phyloP scores from a whole-genome alignment of 164 flowering plant species.

The Pachysandra terminalis region DNA sequence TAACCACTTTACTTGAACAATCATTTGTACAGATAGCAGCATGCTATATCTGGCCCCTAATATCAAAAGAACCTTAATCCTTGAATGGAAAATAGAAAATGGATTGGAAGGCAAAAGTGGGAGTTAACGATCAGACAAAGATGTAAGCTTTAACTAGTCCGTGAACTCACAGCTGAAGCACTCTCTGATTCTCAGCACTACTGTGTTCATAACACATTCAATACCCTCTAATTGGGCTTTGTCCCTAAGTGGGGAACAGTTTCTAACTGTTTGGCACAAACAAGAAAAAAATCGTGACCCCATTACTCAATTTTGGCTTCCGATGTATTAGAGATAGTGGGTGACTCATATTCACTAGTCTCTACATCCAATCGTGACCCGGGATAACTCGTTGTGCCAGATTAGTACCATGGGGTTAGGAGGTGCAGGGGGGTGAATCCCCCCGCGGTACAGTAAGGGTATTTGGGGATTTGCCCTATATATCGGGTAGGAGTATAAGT shows the following conservation, averaged over 20 bases:
- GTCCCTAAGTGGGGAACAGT: neutral
- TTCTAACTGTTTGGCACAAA: neutral
- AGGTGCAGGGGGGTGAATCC: too few relatives aligned
- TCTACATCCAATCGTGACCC: too few relatives aligned
- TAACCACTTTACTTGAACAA: neutral
- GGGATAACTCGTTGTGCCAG: too few relatives aligned
- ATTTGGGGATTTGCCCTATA: too few relatives aligned
- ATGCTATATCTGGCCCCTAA: neutral
- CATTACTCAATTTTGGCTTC: neutral
- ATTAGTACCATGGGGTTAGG: too few relatives aligned
- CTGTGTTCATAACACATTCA: neutral
- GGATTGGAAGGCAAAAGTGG: neutral
- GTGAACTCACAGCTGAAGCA: neutral
- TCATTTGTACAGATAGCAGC: too few relatives aligned
- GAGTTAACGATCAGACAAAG: neutral
- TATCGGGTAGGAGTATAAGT: too few relatives aligned
- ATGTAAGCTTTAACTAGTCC: neutral
- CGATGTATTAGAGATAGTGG: too few relatives aligned
- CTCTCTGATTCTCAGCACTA: neutral
- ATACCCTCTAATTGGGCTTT: neutral
- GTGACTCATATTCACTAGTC: too few relatives aligned
- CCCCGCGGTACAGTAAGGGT: too few relatives aligned
- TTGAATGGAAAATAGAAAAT: neutral
- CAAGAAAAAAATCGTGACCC: neutral
- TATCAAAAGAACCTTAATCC: neutral